Evolutionary conservation across 2,329 filamentous ascomycete species (phyloP).

Genomic region (Phialophora tarda): DNA sequence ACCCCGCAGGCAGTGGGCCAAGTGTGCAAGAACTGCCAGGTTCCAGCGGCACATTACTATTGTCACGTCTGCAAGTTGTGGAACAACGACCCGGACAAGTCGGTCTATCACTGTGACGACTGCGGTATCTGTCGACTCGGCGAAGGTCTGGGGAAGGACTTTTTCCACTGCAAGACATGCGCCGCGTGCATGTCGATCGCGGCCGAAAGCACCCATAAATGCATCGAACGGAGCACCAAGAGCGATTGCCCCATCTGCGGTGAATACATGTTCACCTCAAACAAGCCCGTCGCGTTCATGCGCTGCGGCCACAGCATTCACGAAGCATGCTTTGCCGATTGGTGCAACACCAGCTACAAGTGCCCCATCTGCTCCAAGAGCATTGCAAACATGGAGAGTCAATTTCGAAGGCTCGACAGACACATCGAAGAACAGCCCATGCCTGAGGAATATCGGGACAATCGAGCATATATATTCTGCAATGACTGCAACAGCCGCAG

Average conservation of each 20-base stretch:
- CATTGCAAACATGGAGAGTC: slow-evolving; percentile 95
- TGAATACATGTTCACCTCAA: slow-evolving; percentile 94
- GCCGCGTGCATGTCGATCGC: slow-evolving; percentile 92
- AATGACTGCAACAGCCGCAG: slow-evolving; percentile 93
- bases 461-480: slow-evolving; percentile 82
- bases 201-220: slow-evolving; percentile 83
- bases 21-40: slow-evolving; percentile 76
- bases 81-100: slow-evolving; percentile 89
- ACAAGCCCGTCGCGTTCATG: slow-evolving; percentile 89
- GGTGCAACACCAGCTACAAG: slow-evolving; percentile 89
- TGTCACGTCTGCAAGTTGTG: slow-evolving; percentile 94
- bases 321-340: slow-evolving; percentile 82
- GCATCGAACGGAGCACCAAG: slow-evolving; percentile 91
- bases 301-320: slow-evolving; percentile 96
- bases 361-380: slow-evolving; percentile 97
- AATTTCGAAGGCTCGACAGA: slow-evolving; percentile 88
- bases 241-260: slow-evolving; percentile 97
- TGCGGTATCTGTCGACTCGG: slow-evolving; percentile 95
- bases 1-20: slow-evolving; percentile 83
- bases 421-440: slow-evolving; percentile 90
- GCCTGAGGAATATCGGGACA: slow-evolving; percentile 80
- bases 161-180: slow-evolving; percentile 97
- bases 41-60: slow-evolving; percentile 84
- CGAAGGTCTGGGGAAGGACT: slow-evolving; percentile 91
- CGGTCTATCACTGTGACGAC: slow-evolving; percentile 94